Evolutionary conservation across 2,329 filamentous ascomycete genomes (phyloP).

Genomic region (Verticillium klebahnii): DNA sequence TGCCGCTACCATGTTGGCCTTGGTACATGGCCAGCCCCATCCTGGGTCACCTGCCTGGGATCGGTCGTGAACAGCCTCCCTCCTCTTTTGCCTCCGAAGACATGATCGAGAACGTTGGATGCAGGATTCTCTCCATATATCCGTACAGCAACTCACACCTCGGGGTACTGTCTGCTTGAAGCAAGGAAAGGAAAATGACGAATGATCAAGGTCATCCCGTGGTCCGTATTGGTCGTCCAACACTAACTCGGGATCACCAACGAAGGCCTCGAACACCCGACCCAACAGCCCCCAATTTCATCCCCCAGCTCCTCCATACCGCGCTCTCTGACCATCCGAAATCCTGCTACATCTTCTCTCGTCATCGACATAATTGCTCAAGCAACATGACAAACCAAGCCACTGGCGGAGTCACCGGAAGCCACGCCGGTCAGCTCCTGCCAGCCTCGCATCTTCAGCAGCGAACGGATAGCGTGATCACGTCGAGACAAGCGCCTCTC

Average conservation of each 20-base stretch:
- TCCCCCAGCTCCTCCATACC: constrained; percentile 3
- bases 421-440: neutral
- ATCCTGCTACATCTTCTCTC: neutral
- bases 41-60: too few relatives aligned
- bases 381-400: neutral
- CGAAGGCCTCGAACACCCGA: neutral
- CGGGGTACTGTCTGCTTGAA: too few relatives aligned
- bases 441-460: neutral
- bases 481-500: neutral
- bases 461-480: neutral
- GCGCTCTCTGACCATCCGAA: neutral
- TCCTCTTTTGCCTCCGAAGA: too few relatives aligned
- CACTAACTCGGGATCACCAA: neutral
- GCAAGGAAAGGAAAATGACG: too few relatives aligned
- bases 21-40: too few relatives aligned
- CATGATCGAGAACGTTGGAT: too few relatives aligned
- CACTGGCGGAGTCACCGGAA: neutral
- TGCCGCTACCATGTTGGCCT: too few relatives aligned
- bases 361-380: neutral
- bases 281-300: neutral
- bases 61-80: too few relatives aligned
- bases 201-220: too few relatives aligned
- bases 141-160: too few relatives aligned
- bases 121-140: too few relatives aligned
- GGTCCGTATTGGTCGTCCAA: neutral